phyloP scores from a whole-genome alignment of 2,329 filamentous ascomycete species.

The Claviceps arundinis region DNA sequence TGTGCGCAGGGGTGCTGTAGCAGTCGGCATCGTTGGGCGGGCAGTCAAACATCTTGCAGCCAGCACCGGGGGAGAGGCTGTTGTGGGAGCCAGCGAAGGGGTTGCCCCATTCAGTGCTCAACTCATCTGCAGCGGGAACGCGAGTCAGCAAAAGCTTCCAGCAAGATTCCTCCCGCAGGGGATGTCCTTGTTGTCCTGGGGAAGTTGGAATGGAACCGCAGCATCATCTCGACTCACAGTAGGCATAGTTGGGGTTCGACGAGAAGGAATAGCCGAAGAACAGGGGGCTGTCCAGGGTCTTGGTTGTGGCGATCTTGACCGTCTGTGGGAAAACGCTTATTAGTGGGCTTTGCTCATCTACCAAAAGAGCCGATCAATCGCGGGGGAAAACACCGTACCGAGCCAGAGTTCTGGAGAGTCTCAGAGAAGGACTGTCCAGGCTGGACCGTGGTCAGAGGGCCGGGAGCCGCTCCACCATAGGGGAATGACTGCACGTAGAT shows the following conservation, averaged over 20 bases:
- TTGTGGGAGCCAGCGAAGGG: conserved; percentile 25
- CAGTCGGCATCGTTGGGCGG: conserved; percentile 19
- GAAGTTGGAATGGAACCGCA: neutral
- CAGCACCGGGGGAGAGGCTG: conserved; percentile 21
- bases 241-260: conserved; percentile 22
- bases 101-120: conserved; percentile 28
- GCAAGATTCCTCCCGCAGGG: too few species aligned
- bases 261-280: conserved; percentile 30
- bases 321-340: conserved; percentile 16
- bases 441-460: conserved; percentile 19
- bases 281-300: conserved; percentile 22
- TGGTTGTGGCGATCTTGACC: conserved; percentile 26
- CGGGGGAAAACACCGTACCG: conserved; percentile 15
- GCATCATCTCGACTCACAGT: conserved; percentile 20
- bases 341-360: neutral
- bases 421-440: conserved; percentile 23
- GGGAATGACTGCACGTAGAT: conserved; percentile 27
- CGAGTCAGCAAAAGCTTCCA: neutral
- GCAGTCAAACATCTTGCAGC: conserved; percentile 27
- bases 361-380: neutral
- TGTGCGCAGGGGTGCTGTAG: conserved; percentile 25
- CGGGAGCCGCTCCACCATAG: conserved; percentile 17
- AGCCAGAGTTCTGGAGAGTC: conserved; percentile 21
- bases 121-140: conserved; percentile 18
- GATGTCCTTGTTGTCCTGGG: too few species aligned